Evolutionary conservation across 148 eudicot genomes (phyloP).

Genomic region (Vaccinium darrowii): DNA sequence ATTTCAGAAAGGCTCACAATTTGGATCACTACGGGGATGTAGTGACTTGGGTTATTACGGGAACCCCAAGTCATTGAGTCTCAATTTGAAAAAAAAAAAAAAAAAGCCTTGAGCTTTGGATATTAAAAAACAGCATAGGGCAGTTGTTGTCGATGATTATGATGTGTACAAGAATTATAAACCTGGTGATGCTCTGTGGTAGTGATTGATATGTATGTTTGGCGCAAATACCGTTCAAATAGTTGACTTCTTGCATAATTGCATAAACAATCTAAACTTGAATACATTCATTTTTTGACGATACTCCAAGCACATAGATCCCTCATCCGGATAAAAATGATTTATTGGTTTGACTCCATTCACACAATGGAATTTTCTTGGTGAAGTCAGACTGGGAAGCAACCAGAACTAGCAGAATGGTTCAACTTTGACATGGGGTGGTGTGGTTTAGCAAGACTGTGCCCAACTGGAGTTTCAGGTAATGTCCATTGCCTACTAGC

Average conservation of each 20-base stretch:
- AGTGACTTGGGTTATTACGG: too few species aligned
- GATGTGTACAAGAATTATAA: background rate
- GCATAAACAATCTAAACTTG: background rate
- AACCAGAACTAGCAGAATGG: background rate
- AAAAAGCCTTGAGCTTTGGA: background rate
- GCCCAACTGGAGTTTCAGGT: background rate
- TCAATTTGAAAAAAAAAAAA: too few species aligned
- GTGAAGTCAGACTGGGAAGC: background rate
- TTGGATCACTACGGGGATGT: too few species aligned
- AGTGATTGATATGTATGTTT: background rate
- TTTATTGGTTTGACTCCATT: background rate
- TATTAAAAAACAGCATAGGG: background rate
- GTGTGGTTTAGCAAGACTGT: background rate
- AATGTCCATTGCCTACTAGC: too few species aligned
- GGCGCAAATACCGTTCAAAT: background rate
- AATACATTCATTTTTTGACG: background rate
- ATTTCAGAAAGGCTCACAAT: too few species aligned
- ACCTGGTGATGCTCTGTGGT: background rate
- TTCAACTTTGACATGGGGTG: constrained; percentile 2
- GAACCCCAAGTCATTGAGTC: too few species aligned
- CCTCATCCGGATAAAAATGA: background rate
- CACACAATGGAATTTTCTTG: background rate
- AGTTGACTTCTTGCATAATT: background rate
- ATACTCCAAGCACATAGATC: background rate
- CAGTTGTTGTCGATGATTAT: background rate